Conservation (phyloP, 2,329 filamentous ascomycete species). For the Talaromyces funiculosus region DNA sequence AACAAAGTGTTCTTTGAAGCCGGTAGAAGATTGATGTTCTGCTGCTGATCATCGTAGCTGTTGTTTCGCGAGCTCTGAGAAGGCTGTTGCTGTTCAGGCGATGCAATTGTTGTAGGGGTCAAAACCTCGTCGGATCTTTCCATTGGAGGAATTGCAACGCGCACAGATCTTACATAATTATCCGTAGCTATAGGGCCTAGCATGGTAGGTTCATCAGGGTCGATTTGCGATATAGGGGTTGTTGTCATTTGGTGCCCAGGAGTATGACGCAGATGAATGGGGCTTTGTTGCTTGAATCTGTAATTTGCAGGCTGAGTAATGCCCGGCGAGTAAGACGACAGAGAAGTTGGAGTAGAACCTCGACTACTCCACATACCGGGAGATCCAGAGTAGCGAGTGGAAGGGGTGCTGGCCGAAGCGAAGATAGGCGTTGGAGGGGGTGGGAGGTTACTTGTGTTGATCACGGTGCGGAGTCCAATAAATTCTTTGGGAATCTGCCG, state of each 20-base stretch:
- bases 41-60: conserved; percentile 21
- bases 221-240: conserved; percentile 13
- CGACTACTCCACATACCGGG: conserved; percentile 44
- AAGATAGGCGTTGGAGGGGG: conserved; percentile 35
- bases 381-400: conserved; percentile 42
- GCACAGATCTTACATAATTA: conserved; percentile 10
- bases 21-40: conserved; percentile 20
- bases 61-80: conserved; percentile 31
- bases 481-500: conserved; percentile 33
- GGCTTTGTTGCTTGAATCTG: conserved; percentile 28
- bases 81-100: conserved; percentile 51
- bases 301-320: conserved; percentile 37
- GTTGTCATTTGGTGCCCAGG: conserved; percentile 6
- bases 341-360: conserved; percentile 45
- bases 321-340: conserved; percentile 47
- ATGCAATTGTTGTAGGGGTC: conserved; percentile 53
- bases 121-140: conserved; percentile 5
- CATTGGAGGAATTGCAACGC: conserved; percentile 2
- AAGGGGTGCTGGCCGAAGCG: conserved; percentile 39
- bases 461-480: conserved; percentile 31
- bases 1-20: neutral
- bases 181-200: conserved; percentile 15
- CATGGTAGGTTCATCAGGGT: conserved; percentile 15
- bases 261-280: conserved; percentile 11
- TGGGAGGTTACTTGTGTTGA: conserved; percentile 32